These are phyloP conservation scores for Mycena crocata DNA, from an alignment of 768 basidiomycete species.

Conservation along the genomic window DNA sequence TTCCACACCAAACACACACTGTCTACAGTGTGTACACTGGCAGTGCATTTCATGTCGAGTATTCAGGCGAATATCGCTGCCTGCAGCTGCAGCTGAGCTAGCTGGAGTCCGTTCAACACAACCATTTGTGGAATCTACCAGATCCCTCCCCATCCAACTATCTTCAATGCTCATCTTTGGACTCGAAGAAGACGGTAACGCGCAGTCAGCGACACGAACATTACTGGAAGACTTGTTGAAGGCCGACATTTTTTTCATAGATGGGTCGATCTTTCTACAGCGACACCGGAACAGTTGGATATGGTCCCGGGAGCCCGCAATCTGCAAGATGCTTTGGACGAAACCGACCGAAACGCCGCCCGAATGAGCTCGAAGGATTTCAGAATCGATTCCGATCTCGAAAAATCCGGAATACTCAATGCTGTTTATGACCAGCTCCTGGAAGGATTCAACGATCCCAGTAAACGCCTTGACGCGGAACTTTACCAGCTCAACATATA, in stretches of 20 bases:
- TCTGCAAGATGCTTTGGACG: slow-evolving; percentile 47
- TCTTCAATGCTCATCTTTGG: slow-evolving; percentile 8
- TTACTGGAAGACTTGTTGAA: background rate
- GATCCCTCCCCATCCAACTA: background rate
- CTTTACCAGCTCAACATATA: slow-evolving; percentile 56
- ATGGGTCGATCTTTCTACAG: slow-evolving; percentile 15
- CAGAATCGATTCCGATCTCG: slow-evolving; percentile 37
- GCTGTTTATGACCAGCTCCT: slow-evolving; percentile 31
- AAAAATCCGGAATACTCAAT: slow-evolving; percentile 38
- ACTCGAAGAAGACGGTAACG: slow-evolving; percentile 15
- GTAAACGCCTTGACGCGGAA: slow-evolving; percentile 37
- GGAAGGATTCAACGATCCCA: slow-evolving; percentile 29
- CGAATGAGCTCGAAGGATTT: slow-evolving; percentile 48
- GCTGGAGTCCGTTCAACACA: too few species aligned
- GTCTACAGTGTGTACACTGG: too few species aligned
- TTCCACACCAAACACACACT: too few species aligned
- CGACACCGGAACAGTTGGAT: slow-evolving; percentile 29
- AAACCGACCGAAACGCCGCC: slow-evolving; percentile 49
- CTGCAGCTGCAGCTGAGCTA: too few species aligned
- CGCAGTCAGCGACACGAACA: background rate
- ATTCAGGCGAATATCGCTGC: too few species aligned
- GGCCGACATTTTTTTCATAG: too few species aligned
- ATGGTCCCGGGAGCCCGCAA: slow-evolving; percentile 35
- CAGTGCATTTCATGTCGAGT: too few species aligned
- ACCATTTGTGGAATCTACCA: slow-evolving; percentile 11